phyloP scores from a whole-genome alignment of 345 rosid species.

The Psidium friedrichsthalianum region DNA sequence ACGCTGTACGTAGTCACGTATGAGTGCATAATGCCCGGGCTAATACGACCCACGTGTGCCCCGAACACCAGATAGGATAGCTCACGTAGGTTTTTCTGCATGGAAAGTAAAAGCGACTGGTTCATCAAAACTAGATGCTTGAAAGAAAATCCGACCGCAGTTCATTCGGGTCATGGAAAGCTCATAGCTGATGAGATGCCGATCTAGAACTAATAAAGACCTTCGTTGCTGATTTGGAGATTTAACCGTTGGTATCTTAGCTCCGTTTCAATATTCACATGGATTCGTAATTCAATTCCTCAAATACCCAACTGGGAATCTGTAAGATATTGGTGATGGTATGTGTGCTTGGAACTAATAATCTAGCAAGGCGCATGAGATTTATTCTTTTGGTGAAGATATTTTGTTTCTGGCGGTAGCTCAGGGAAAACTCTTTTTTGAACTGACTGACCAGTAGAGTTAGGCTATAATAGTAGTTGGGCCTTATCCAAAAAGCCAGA shows the following conservation, averaged over 20 bases:
- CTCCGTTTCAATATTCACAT: too few species aligned
- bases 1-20: neutral
- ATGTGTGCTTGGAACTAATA: neutral
- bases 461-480: neutral
- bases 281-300: too few species aligned
- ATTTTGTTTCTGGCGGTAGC: neutral
- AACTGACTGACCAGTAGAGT: neutral
- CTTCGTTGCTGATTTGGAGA: neutral
- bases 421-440: neutral
- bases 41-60: neutral
- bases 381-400: neutral
- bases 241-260: too few species aligned
- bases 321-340: neutral
- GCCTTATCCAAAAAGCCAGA: neutral
- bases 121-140: neutral
- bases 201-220: neutral
- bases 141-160: accelerated
- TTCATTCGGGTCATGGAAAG: neutral
- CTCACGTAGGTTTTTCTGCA: accelerated
- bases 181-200: accelerated
- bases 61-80: neutral
- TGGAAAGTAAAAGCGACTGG: accelerated
- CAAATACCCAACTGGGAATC: neutral
- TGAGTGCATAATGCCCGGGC: neutral
- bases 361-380: neutral